Evolutionary conservation across 2,329 filamentous ascomycete genomes (phyloP), one percentile per base, ranked within the genome.

Genomic region (Nothophaeocryptopus gaeumannii): DNA sequence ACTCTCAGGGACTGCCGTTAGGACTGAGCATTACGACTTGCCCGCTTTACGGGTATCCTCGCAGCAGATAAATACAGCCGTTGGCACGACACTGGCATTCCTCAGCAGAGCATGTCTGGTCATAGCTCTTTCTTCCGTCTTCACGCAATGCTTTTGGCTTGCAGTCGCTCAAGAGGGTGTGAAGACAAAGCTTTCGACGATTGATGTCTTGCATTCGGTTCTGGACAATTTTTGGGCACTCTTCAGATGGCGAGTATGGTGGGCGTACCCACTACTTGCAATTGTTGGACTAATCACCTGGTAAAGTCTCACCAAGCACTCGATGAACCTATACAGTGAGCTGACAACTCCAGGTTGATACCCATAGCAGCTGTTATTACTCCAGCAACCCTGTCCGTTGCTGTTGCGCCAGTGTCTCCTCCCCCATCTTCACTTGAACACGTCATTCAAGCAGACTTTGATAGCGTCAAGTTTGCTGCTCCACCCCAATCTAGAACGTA

Each of bases 71-170:
- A 51, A 38, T 11, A 52, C 26, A 12, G 39, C 44, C 8, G 26
- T 44, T 12, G 51, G 51, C 38, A 54, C 51, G 2, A 42, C 47
- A n/a, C 43, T 54, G 11, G 41, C 51, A 15, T 54, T 54, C 26
- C 37, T 46, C 13, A 37, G 45, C 35, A 40, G 44, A 36, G 42
- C 38, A 15, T 46, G 33, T 8, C 41, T 54, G 15, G 41, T 42
- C 10, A 13, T 47, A 8, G 40, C 45, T 14, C 34, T 50, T 3
- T 35, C 40, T 8, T 26, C 39, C 5, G 46, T 47, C 12, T 53
- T 50, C 13, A 40, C 40, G 5, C 50, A 53, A 31, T n/a, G 26
- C 9, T 48, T 50, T 15, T 45, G 41, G 41, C 26, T n/a, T 9
- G 32, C 41, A n/a, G 33, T 44, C 16, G 14, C 31, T 7, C 32